These are phyloP conservation scores for Rhododendron ovatum DNA, from an alignment of 148 eudicot genomes.

Conservation along the genomic window DNA sequence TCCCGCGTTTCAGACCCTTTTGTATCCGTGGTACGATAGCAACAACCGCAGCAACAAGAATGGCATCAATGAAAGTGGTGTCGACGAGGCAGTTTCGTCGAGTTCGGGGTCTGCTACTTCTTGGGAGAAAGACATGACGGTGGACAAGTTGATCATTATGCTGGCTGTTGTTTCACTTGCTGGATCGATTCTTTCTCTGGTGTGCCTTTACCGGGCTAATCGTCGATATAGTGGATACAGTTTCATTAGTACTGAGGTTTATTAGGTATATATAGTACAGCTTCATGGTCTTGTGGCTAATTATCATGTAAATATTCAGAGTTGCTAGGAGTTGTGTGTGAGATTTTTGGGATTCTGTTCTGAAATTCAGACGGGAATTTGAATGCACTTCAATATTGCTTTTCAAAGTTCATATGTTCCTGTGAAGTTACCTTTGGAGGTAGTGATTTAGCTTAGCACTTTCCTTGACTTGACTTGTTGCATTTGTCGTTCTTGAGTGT, in stretches of 20 bases:
- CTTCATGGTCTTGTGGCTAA: not conserved
- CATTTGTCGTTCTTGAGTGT: too few species aligned
- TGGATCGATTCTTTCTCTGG: not conserved
- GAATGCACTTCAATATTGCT: too few species aligned
- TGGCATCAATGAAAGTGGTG: not conserved
- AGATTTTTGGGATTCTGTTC: too few species aligned
- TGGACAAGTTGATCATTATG: not conserved
- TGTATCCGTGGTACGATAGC: not conserved
- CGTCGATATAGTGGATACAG: not conserved
- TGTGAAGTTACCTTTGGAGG: too few species aligned
- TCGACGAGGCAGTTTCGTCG: not conserved
- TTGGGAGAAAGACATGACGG: not conserved
- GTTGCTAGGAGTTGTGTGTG: not conserved
- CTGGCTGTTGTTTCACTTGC: not conserved
- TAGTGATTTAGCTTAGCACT: too few species aligned
- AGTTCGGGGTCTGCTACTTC: not conserved
- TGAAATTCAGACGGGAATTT: too few species aligned
- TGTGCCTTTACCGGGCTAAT: not conserved
- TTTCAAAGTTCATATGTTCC: too few species aligned
- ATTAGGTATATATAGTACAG: not conserved
- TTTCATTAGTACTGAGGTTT: not conserved
- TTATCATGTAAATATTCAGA: not conserved
- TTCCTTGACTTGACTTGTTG: too few species aligned
- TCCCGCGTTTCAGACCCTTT: not conserved
- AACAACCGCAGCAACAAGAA: not conserved